phyloP scores from a whole-genome alignment of 2,329 filamentous ascomycete species.

The Didymellaceae sp. region DNA sequence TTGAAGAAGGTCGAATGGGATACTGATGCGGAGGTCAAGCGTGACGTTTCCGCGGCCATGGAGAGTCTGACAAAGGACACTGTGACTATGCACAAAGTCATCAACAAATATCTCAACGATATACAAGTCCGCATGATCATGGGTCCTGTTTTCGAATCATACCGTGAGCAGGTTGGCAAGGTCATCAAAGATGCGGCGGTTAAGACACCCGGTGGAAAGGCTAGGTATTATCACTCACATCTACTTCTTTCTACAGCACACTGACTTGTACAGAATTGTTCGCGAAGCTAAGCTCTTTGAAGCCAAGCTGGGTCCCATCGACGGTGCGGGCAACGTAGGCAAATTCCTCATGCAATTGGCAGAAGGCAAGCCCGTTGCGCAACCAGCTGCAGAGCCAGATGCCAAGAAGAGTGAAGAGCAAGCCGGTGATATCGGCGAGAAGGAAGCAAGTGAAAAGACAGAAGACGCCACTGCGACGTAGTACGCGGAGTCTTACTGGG shows the following conservation, averaged over 20 bases:
- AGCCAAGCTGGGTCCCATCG: constrained; percentile 74
- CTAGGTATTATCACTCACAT: constrained; percentile 62
- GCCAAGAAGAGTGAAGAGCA: constrained; percentile 8
- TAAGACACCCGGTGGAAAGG: constrained; percentile 70
- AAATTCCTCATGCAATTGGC: constrained; percentile 71
- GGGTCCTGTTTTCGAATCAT: constrained; percentile 81
- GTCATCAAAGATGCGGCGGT: constrained; percentile 71
- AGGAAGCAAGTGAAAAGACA: background rate
- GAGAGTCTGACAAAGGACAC: constrained; percentile 88
- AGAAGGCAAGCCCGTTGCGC: constrained; percentile 59
- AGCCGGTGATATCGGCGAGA: background rate
- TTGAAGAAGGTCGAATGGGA: constrained; percentile 82
- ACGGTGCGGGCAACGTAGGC: constrained; percentile 78
- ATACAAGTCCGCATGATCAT: constrained; percentile 82
- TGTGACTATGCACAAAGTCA: constrained; percentile 79
- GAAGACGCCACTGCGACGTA: background rate
- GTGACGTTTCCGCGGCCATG: constrained; percentile 72
- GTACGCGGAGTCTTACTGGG: background rate
- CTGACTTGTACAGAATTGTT: constrained; percentile 65
- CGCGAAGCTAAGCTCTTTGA: constrained; percentile 77
- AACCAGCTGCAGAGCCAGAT: constrained; percentile 18
- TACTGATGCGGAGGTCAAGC: constrained; percentile 49
- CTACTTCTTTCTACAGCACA: background rate
- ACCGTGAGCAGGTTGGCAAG: constrained; percentile 77
- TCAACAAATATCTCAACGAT: constrained; percentile 82